Percentiles rank a stretch among this genome's conserved stretches.
These are phyloP conservation scores for Ramaria sp. DNA, from an alignment of 768 basidiomycete species.

Conservation along the genomic window DNA sequence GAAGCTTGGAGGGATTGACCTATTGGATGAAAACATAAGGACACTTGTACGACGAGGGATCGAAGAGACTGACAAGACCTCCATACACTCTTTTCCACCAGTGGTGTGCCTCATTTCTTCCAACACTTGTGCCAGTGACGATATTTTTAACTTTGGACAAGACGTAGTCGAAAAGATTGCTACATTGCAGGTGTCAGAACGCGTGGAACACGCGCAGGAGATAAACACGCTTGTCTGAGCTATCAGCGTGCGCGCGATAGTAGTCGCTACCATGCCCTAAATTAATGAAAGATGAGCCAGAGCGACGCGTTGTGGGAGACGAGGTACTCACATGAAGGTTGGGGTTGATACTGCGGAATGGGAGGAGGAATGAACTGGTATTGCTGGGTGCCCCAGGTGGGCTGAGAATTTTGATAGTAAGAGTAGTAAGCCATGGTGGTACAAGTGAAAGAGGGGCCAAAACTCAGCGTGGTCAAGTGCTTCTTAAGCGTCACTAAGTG, in stretches of 20 bases:
- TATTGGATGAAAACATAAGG: constrained; percentile 15
- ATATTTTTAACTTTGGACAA: constrained; percentile 19
- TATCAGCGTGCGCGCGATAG: constrained; percentile 11
- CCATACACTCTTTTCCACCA: constrained; percentile 63
- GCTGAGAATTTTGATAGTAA: constrained; percentile 15
- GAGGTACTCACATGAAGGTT: constrained; percentile 12
- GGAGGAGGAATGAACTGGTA: constrained; percentile 15
- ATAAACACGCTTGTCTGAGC: constrained; percentile 13
- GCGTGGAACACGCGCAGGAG: background rate
- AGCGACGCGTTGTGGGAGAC: background rate
- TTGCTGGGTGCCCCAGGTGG: constrained; percentile 13
- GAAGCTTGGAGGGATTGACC: constrained; percentile 41
- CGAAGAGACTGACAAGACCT: constrained; percentile 33
- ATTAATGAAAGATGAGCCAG: background rate
- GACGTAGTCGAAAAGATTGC: constrained; percentile 26
- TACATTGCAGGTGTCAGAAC: constrained; percentile 9
- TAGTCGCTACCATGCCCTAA: constrained; percentile 7
- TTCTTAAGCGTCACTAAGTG: too few species aligned
- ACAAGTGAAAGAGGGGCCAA: too few species aligned
- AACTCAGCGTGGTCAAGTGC: too few species aligned
- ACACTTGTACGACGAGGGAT: background rate
- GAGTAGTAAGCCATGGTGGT: constrained; percentile 15
- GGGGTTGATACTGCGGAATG: constrained; percentile 15
- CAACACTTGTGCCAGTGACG: constrained; percentile 22
- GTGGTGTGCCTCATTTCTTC: constrained; percentile 47